Evolutionary conservation across 768 basidiomycete genomes (phyloP).

Genomic region (Boletus rufocinnamomeus): DNA sequence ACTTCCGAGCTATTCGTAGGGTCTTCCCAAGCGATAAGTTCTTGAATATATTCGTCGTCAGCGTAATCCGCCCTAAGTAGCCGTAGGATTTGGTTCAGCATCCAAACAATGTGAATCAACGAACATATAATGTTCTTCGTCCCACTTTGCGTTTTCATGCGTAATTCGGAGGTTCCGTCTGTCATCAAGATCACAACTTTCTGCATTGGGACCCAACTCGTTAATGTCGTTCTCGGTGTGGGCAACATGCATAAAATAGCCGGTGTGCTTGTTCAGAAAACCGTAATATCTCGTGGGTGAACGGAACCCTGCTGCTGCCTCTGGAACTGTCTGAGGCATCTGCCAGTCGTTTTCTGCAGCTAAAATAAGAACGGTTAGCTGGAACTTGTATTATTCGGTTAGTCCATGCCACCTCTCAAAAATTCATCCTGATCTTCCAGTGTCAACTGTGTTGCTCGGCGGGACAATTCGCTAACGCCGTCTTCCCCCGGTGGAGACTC

Average conservation of each 20-base stretch:
- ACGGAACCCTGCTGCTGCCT: conserved; percentile 39
- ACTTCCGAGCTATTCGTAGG: conserved; percentile 47
- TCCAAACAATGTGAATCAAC: conserved; percentile 25
- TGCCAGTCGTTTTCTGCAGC: conserved; percentile 82
- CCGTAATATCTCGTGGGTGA: conserved; percentile 61
- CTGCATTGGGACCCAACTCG: conserved; percentile 70
- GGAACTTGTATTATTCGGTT: neutral
- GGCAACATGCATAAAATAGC: conserved; percentile 72
- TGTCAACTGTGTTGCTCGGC: conserved; percentile 46
- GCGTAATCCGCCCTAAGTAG: conserved; percentile 72
- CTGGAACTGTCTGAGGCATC: conserved; percentile 61
- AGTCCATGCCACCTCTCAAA: conserved; percentile 47
- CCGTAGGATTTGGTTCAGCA: conserved; percentile 4
- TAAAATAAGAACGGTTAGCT: conserved; percentile 34
- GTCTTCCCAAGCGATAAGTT: conserved; percentile 66
- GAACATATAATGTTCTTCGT: conserved; percentile 84
- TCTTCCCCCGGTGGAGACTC: conserved; percentile 29
- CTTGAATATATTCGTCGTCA: conserved; percentile 74
- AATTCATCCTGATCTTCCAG: conserved; percentile 58
- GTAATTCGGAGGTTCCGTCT: conserved; percentile 53
- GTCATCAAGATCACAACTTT: conserved; percentile 51
- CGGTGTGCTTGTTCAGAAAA: conserved; percentile 72
- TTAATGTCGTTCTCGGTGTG: conserved; percentile 82
- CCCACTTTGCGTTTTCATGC: conserved; percentile 78
- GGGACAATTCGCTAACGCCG: conserved; percentile 44